A percentile compares a stretch with the other conserved stretches of the same genome.
These are phyloP conservation scores for Aspergillus proliferans DNA, from an alignment of 2,329 filamentous ascomycete genomes.

Conservation along the genomic window DNA sequence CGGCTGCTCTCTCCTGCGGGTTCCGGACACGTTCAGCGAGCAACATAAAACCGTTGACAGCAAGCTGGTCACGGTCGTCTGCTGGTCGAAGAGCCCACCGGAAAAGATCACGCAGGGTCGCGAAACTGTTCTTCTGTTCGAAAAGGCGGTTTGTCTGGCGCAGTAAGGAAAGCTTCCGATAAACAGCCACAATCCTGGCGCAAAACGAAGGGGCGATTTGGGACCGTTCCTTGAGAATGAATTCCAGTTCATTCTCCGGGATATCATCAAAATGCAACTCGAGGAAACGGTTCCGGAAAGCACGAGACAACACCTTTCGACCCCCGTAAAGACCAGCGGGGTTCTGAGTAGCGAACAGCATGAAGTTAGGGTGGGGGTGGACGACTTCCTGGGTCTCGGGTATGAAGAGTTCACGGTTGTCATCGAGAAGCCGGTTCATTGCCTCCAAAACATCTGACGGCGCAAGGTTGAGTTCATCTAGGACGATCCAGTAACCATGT, in stretches of 20 bases:
- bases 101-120: conserved; percentile 91
- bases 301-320: conserved; percentile 83
- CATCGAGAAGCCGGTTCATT: conserved; percentile 87
- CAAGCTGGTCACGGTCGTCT: conserved; percentile 80
- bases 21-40: conserved; percentile 93
- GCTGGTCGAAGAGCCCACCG: conserved; percentile 85
- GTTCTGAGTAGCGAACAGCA: conserved; percentile 97
- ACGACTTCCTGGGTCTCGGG: conserved; percentile 95
- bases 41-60: conserved; percentile 91
- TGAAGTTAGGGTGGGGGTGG: conserved; percentile 87
- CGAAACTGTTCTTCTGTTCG: conserved; percentile 95
- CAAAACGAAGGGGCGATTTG: conserved; percentile 89
- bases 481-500: conserved; percentile 93
- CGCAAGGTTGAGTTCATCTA: conserved; percentile 94
- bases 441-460: conserved; percentile 96
- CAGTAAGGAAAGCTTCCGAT: conserved; percentile 82
- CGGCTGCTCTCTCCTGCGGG: conserved; percentile 72
- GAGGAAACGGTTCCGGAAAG: conserved; percentile 93
- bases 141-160: conserved; percentile 88
- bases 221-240: conserved; percentile 81
- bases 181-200: conserved; percentile 82
- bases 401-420: conserved; percentile 91
- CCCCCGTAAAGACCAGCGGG: conserved; percentile 93
- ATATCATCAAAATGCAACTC: conserved; percentile 98
- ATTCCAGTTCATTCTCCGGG: conserved; percentile 85